Conservation (phyloP, 2,329 filamentous ascomycete species). For the Botryotinia globosa region DNA sequence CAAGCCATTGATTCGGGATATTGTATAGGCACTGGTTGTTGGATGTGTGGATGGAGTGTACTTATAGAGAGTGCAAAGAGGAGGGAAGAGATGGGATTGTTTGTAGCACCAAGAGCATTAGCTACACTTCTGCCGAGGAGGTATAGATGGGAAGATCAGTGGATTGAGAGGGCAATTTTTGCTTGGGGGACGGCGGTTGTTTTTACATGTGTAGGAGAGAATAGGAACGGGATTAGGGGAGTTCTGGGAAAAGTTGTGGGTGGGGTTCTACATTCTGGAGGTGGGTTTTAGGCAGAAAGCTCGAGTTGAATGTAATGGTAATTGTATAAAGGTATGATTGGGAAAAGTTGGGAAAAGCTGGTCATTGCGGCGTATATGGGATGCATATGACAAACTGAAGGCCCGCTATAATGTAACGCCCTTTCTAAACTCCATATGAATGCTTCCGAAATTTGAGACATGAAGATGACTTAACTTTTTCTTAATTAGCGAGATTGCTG, state of each 20-base stretch:
- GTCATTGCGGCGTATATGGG: not conserved
- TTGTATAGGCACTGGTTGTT: constrained; percentile 69
- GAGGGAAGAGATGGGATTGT: constrained; percentile 73
- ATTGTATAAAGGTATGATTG: not conserved
- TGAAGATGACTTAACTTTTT: not conserved
- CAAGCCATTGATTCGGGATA: constrained; percentile 59
- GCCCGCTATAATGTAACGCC: not conserved
- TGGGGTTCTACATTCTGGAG: not conserved
- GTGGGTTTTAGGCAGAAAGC: not conserved
- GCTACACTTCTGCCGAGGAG: constrained; percentile 70
- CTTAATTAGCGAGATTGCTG: not conserved
- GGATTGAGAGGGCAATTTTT: constrained; percentile 65
- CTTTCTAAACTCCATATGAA: not conserved
- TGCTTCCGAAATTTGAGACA: not conserved
- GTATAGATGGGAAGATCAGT: constrained; percentile 61
- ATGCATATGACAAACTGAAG: not conserved
- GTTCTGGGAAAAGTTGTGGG: constrained; percentile 61
- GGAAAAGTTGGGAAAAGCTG: too few species aligned
- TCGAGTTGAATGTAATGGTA: not conserved
- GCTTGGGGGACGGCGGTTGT: constrained; percentile 66
- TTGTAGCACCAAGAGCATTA: constrained; percentile 75
- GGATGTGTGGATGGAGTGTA: constrained; percentile 79
- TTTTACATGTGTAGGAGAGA: constrained; percentile 64
- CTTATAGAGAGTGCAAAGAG: constrained; percentile 65
- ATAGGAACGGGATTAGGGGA: constrained; percentile 52